Conservation (phyloP, 208 protist genomes). For the Porcisia hertigi region DNA sequence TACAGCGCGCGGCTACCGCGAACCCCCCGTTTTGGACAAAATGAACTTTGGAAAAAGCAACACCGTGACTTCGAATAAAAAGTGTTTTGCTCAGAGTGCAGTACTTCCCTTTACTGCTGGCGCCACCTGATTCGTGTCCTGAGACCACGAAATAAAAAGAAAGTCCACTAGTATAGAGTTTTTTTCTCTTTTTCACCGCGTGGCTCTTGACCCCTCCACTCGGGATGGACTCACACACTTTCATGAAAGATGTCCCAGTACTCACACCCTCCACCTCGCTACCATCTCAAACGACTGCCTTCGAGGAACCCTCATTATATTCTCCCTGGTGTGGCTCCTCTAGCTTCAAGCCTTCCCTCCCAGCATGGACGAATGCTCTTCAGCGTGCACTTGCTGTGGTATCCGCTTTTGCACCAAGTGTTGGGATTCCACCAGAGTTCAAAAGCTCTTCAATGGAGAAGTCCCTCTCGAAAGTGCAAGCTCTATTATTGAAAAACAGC, state of each 20-base stretch:
- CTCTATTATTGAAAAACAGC: conserved; percentile 59
- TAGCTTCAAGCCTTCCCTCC: background rate
- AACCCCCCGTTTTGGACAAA: background rate
- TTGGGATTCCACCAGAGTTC: conserved; percentile 47
- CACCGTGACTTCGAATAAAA: no score
- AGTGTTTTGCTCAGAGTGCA: no score
- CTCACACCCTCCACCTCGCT: background rate
- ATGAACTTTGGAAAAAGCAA: background rate
- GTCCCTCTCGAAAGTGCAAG: conserved; percentile 31
- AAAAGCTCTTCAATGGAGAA: conserved; percentile 40
- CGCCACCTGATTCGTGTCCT: background rate
- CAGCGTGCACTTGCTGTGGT: conserved; percentile 60
- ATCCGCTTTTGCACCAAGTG: conserved; percentile 79
- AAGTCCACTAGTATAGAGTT: background rate
- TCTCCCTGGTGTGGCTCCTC: background rate
- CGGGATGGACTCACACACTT: background rate
- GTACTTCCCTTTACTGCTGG: background rate
- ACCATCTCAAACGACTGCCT: background rate
- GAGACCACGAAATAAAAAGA: background rate
- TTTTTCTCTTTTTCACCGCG: no score
- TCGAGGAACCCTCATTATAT: background rate
- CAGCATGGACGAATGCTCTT: background rate
- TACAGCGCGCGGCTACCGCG: background rate
- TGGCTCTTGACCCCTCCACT: background rate
- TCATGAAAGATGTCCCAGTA: background rate